These are phyloP conservation scores for Phytophthora crassamura DNA, from an alignment of 352 stramenopile genomes.

Conservation along the genomic window DNA sequence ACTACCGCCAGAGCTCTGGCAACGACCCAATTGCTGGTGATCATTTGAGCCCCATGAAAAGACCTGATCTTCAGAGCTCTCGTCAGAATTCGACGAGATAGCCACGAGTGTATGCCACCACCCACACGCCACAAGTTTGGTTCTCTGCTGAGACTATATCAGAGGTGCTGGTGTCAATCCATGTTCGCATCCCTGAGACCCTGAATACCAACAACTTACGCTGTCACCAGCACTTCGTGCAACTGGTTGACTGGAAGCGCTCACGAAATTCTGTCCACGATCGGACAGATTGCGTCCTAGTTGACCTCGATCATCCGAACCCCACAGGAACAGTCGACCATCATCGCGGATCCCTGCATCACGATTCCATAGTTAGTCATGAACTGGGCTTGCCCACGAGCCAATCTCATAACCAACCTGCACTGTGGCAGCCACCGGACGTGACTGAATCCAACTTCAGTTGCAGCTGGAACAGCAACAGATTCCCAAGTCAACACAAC, in stretches of 20 bases:
- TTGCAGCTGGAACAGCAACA: constrained; percentile 22
- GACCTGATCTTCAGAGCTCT: constrained; percentile 27
- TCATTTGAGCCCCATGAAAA: constrained; percentile 70
- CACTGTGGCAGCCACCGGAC: constrained; percentile 75
- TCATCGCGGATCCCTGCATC: constrained; percentile 31
- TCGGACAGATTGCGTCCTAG: constrained; percentile 31
- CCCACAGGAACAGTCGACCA: constrained; percentile 71
- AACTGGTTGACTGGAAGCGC: constrained; percentile 4
- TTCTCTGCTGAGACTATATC: constrained; percentile 22
- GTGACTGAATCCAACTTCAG: constrained; percentile 43
- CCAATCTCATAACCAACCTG: constrained; percentile 40
- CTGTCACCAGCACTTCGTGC: constrained; percentile 19
- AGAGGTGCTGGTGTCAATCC: neutral
- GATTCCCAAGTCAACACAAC: neutral
- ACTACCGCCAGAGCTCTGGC: neutral
- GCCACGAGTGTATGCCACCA: constrained; percentile 77
- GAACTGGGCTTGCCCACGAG: neutral
- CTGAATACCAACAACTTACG: constrained; percentile 9
- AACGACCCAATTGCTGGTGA: constrained; percentile 53
- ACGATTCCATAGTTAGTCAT: neutral
- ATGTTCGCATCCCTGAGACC: too few relatives aligned
- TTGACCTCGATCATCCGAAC: constrained; percentile 66
- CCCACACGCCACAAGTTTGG: constrained; percentile 62
- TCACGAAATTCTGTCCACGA: constrained; percentile 14
- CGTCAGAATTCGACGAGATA: constrained; percentile 16